Base-by-base conservation (phyloP, 768 basidiomycete species). In the Lentinula aciculospora region DNA sequence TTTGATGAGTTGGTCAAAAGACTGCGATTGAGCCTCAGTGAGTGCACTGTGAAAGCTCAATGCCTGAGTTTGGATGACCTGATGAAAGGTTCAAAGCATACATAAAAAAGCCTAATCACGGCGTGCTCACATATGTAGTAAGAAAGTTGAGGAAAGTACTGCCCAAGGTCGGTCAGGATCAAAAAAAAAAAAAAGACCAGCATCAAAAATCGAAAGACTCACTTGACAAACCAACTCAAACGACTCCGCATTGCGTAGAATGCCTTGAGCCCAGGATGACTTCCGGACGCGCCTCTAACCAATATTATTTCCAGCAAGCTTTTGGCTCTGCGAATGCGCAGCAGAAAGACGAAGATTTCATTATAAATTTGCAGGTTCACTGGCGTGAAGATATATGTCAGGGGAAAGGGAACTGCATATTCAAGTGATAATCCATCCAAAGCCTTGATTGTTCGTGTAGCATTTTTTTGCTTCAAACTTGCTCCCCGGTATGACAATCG, bases 211-310 rank as follows among this genome's bases (percentile, higher is more conserved):
- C 44, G 17, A 28, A 25, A 32, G 6, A 10, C n/a, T 63, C 65
- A 92, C 91, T 89, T 91, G 67, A 89, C 79, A 63, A 92, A 89
- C 92, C 92, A 94, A 58, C 87, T 86, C 58, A 94, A 63, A 56
- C 86, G 84, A 62, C 85, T 83, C 60, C 90, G 73, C 77, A 91
- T 81, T 0, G 86, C 87, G 66, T 89, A 90, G 63, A 92, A 85
- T 13, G 77, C 76, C 70, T 89, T 92, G 64, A 87, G 57, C 53
- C 84, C 83, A 21, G 71, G 23, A 21, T 39, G n/a, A 72, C 34
- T 69, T 73, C 49, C 72, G 12, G 69, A 64, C 17, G 74, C 77
- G n/a, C 80, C 79, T 19, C 86, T 74, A 2, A 91, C 81, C 25
- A 89, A 71, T 12, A 90, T 86, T 51, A 82, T 72, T 65, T 92